These are phyloP conservation scores for Jaenimonas drosophilae DNA, from an alignment of 208 protist genomes.

Conservation along the genomic window DNA sequence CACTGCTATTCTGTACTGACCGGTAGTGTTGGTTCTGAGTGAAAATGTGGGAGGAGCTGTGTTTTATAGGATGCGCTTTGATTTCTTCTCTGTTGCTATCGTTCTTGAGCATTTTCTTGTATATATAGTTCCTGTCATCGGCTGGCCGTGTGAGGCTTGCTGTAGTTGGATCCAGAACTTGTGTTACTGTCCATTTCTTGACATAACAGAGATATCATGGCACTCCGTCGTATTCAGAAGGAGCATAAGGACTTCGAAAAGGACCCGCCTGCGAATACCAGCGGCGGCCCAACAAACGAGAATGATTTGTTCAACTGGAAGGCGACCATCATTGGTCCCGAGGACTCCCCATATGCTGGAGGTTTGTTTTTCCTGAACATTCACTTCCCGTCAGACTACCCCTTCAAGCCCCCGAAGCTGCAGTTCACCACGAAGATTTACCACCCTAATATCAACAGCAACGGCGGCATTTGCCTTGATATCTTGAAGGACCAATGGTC, in stretches of 20 bases:
- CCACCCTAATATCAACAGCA: slow-evolving; percentile 97
- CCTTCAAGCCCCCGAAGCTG: slow-evolving; percentile 92
- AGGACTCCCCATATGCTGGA: slow-evolving; percentile 95
- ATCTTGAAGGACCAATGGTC: slow-evolving; percentile 97
- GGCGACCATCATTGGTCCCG: slow-evolving; percentile 94
- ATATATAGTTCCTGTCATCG: not conserved
- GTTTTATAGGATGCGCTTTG: not conserved
- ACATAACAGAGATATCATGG: no score
- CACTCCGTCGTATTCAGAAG: slow-evolving; percentile 92
- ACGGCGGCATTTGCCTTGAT: slow-evolving; percentile 97
- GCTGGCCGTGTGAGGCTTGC: slow-evolving; percentile 2
- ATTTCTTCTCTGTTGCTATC: slow-evolving; percentile 1
- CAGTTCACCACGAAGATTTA: slow-evolving; percentile 94
- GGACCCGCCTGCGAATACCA: slow-evolving; percentile 94
- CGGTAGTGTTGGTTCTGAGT: no score
- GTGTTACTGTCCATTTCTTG: no score
- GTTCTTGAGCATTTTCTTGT: slow-evolving; percentile 1
- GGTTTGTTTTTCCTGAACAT: slow-evolving; percentile 99
- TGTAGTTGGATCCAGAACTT: not conserved
- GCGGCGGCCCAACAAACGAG: slow-evolving; percentile 91
- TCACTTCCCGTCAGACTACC: slow-evolving; percentile 98
- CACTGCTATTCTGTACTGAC: no score
- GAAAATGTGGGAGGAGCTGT: no score
- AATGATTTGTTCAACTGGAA: slow-evolving; percentile 96
- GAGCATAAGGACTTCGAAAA: slow-evolving; percentile 93